phyloP scores from a whole-genome alignment of 1,284 basidiomycete genomes.

The Ustilago sp. region DNA sequence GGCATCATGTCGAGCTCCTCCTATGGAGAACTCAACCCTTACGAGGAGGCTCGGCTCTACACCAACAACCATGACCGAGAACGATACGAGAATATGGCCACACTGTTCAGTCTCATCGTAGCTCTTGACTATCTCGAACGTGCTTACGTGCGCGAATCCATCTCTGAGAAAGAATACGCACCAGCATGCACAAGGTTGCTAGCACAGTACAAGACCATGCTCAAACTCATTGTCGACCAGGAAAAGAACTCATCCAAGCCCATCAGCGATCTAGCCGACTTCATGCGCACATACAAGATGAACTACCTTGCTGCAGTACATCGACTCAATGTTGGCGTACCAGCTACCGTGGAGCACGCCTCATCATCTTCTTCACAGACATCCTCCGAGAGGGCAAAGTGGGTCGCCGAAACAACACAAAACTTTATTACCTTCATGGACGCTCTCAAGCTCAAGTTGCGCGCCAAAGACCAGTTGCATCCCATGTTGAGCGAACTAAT shows the following conservation, averaged over 20 bases:
- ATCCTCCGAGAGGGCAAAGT: conserved; percentile 86
- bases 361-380: conserved; percentile 72
- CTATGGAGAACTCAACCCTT: conserved; percentile 51
- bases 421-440: conserved; percentile 98
- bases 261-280: conserved; percentile 72
- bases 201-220: conserved; percentile 95
- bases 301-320: conserved; percentile 93
- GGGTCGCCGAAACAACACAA: conserved; percentile 98
- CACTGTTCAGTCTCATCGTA: conserved; percentile 90
- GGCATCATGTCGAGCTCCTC: conserved; percentile 38
- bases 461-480: conserved; percentile 96
- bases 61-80: conserved; percentile 89
- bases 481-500: conserved; percentile 94
- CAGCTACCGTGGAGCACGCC: conserved; percentile 92
- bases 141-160: conserved; percentile 89
- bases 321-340: conserved; percentile 89
- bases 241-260: conserved; percentile 71
- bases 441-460: conserved; percentile 88
- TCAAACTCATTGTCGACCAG: conserved; percentile 88
- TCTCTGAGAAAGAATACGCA: conserved; percentile 92
- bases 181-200: conserved; percentile 91
- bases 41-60: conserved; percentile 87
- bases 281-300: conserved; percentile 95
- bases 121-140: conserved; percentile 93
- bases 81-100: conserved; percentile 86